Conservation (phyloP, 305 asterid species). For the Fraxinus angustifolia region DNA sequence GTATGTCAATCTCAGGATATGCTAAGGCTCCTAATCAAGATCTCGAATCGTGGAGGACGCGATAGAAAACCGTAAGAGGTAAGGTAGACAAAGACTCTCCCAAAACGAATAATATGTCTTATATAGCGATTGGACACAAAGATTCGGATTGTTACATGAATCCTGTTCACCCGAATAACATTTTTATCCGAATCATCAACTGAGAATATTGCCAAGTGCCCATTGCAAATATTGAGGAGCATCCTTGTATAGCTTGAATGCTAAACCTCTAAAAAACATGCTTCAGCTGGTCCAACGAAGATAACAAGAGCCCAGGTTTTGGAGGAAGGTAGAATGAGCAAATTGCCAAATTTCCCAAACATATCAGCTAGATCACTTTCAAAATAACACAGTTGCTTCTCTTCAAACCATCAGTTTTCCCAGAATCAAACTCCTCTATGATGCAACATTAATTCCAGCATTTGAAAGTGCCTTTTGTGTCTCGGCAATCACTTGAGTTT, state of each 20-base stretch:
- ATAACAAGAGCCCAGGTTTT: background rate
- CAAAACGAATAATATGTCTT: background rate
- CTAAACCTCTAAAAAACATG: background rate
- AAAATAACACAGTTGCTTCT: background rate
- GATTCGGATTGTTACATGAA: background rate
- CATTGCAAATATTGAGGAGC: background rate
- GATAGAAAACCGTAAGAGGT: background rate
- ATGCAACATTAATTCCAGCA: background rate
- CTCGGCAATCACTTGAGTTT: background rate
- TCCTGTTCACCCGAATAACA: background rate
- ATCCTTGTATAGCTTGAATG: background rate
- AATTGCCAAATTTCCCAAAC: background rate
- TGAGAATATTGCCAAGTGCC: background rate
- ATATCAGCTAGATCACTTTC: background rate
- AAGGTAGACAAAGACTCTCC: background rate
- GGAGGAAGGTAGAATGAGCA: background rate
- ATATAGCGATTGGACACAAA: background rate
- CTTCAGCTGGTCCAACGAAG: background rate
- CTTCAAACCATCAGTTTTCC: background rate
- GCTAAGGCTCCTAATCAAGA: background rate
- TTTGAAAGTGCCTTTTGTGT: background rate
- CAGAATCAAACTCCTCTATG: background rate
- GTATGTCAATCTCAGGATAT: background rate
- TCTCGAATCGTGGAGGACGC: background rate
- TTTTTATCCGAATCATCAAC: background rate